Percentiles rank a stretch among this genome's conserved stretches.
Evolutionary conservation across 352 stramenopile genomes (phyloP).

Genomic region (Globisporangium nagaii): DNA sequence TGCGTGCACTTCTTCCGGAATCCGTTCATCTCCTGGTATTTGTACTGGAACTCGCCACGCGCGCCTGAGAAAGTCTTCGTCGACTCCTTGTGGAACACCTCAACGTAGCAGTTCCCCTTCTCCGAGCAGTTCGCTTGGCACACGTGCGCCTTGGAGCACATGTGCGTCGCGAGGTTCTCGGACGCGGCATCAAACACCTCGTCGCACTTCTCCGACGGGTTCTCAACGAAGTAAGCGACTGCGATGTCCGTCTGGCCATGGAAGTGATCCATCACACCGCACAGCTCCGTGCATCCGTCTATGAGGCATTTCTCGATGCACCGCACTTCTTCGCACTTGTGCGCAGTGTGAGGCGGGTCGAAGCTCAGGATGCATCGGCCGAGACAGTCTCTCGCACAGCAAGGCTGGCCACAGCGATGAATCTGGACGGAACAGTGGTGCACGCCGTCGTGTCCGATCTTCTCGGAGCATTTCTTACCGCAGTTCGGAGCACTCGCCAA

Average conservation of each 20-base stretch:
- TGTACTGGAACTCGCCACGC: constrained; percentile 61
- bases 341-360: constrained; percentile 29
- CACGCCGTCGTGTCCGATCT: constrained; percentile 27
- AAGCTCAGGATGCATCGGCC: constrained; percentile 46
- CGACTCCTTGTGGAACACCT: constrained; percentile 70
- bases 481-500: constrained; percentile 42
- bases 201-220: constrained; percentile 22
- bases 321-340: constrained; percentile 54
- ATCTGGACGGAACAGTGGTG: constrained; percentile 48
- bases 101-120: constrained; percentile 59
- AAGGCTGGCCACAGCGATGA: constrained; percentile 52
- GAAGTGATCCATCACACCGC: constrained; percentile 52
- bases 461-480: constrained; percentile 33
- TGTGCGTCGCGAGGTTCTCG: constrained; percentile 40
- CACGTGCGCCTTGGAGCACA: constrained; percentile 51
- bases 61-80: constrained; percentile 58
- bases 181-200: constrained; percentile 33
- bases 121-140: constrained; percentile 52
- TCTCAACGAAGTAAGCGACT: constrained; percentile 42
- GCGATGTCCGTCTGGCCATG: constrained; percentile 40
- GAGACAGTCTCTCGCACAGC: constrained; percentile 30
- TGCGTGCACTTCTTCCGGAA: constrained; percentile 52
- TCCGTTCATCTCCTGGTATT: constrained; percentile 77
- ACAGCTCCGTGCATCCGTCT: constrained; percentile 49
- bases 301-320: constrained; percentile 60